Evolutionary conservation across 345 rosid genomes (phyloP).

Genomic region (Gossypium turneri): DNA sequence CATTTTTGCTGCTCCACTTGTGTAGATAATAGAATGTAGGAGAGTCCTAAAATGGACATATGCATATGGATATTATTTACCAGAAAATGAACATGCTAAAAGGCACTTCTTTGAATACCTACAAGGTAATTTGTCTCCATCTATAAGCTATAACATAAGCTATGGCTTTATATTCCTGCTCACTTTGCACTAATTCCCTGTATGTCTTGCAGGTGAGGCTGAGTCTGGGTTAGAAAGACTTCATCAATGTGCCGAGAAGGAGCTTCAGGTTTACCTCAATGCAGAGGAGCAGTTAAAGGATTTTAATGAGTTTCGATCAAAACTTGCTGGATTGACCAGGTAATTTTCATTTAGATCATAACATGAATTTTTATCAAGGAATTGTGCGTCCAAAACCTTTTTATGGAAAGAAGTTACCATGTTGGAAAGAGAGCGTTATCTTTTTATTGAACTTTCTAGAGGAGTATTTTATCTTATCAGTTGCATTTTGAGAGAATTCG

Average conservation of each 20-base stretch:
- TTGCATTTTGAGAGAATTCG: neutral
- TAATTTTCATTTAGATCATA: slow-evolving; percentile 19
- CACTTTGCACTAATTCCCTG: slow-evolving; percentile 5
- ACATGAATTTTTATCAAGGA: neutral
- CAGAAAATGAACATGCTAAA: slow-evolving; percentile 68
- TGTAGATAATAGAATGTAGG: slow-evolving; percentile 78
- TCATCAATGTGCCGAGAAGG: slow-evolving; percentile 90
- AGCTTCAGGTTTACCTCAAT: slow-evolving; percentile 48
- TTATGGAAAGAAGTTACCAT: neutral
- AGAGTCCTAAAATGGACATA: slow-evolving; percentile 89
- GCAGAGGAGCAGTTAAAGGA: slow-evolving; percentile 60
- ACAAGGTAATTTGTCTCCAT: slow-evolving; percentile 48
- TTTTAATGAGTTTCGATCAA: slow-evolving; percentile 79
- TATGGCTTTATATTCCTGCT: slow-evolving; percentile 3
- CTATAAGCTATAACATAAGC: neutral
- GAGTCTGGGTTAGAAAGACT: slow-evolving; percentile 86
- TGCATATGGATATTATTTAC: slow-evolving; percentile 80
- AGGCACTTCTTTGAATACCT: slow-evolving; percentile 75
- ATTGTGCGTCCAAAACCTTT: neutral
- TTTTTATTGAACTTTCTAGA: neutral
- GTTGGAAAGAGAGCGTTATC: neutral
- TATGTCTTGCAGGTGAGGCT: slow-evolving; percentile 58
- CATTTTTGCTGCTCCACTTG: slow-evolving; percentile 16
- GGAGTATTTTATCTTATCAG: neutral
- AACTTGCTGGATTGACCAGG: slow-evolving; percentile 87